Evolutionary conservation across 768 basidiomycete species (phyloP).

Genomic region (Trametes cinnabarina): DNA sequence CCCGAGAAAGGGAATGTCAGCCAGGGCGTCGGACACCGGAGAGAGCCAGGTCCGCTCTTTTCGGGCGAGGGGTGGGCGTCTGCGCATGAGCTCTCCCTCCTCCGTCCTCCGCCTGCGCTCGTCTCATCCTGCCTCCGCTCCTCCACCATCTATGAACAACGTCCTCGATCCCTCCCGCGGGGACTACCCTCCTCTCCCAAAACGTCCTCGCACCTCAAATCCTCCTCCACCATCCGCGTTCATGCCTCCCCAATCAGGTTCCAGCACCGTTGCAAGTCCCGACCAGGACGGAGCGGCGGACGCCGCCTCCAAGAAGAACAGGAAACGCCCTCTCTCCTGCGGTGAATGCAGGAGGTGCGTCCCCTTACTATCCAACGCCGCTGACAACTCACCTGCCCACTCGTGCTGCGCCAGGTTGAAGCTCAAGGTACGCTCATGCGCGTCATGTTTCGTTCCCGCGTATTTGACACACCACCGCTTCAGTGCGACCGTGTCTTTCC

Average conservation of each 20-base stretch:
- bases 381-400: conserved; percentile 2
- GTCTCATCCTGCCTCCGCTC: conserved; percentile 13
- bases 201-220: conserved; percentile 24
- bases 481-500: conserved; percentile 63
- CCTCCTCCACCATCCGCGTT: conserved; percentile 16
- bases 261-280: conserved; percentile 7
- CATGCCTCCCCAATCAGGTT: conserved; percentile 22
- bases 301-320: conserved; percentile 29
- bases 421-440: conserved; percentile 50
- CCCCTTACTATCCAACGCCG: neutral
- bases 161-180: conserved; percentile 22
- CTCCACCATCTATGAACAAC: conserved; percentile 19
- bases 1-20: neutral
- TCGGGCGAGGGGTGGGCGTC: conserved; percentile 15
- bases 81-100: neutral
- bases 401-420: conserved; percentile 48
- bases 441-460: conserved; percentile 42
- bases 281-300: conserved; percentile 25
- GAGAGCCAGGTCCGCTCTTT: conserved; percentile 17
- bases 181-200: conserved; percentile 21
- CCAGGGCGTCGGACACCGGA: conserved; percentile 5
- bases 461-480: conserved; percentile 48
- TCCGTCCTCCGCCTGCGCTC: conserved; percentile 9
- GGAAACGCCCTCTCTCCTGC: conserved; percentile 54
- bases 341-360: conserved; percentile 66